Evolutionary conservation across 2,329 filamentous ascomycete genomes (phyloP), one percentile per base, ranked within the genome.

Genomic region (Beauveria rudraprayagi): DNA sequence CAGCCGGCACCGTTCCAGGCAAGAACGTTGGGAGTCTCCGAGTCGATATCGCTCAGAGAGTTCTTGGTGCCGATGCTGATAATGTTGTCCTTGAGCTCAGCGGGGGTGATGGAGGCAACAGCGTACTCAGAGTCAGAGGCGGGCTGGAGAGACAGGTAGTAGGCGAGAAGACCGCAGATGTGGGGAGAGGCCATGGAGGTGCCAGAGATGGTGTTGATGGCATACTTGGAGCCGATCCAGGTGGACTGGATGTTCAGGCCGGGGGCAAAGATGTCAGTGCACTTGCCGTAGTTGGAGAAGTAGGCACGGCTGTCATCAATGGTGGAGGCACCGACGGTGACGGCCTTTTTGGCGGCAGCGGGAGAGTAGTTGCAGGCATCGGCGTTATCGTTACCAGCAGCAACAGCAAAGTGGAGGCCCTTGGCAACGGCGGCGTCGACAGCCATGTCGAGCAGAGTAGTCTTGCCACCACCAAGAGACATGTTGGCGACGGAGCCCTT

Each of bases 271-370:
- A 99, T 96, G 78, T 99, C 94, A 75, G 93, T 96, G 85, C 94
- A 99, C 84, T 93, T 94, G 77, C 94, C 94, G 77, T 88, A 97
- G 90, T 99, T 99, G 86, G 95, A 99, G 87, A 99, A 99, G 86
- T 97, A 99, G 67, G 94, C 94, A 78, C 94, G 93, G 83, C 91
- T 91, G 74, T 99, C 94, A 71, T 89, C 86, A 63, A 99, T 85
- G 68, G 91, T 94, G 51, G 92, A 96, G 67, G 94, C 94, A 77
- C 93, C 95, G 66, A 99, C 94, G 62, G 94, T 99, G 75, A 99
- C 86, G 67, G 94, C 92, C 72, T 95, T 91, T 70, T 85, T 82
- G 69, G 95, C 92, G 66, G 93, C 90, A 71, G 94, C 95, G 63
- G 94, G 94, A 46, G 94, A 99, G 85, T 97, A 99, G 83, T 94